Evolutionary conservation across 805 yeast species (phyloP).

Genomic region (Tanozyma kutaoensis): DNA sequence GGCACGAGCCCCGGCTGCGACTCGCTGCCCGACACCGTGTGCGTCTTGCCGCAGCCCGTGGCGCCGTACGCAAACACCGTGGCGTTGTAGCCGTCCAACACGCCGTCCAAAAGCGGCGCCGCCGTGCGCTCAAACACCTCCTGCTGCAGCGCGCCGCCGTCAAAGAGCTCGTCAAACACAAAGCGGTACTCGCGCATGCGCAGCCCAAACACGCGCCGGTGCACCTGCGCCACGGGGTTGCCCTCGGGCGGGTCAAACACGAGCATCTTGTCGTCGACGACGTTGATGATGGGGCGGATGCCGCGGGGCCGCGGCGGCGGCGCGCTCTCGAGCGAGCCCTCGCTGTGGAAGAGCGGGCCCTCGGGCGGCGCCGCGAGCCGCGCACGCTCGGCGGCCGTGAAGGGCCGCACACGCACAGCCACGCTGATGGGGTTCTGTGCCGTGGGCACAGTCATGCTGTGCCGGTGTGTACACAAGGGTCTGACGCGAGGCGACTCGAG

Average conservation of each 20-base stretch:
- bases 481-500: too few relatives aligned
- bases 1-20: conserved; percentile 57
- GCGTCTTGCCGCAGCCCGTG: conserved; percentile 96
- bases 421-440: conserved; percentile 66
- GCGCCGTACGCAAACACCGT: conserved; percentile 96
- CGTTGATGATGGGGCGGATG: conserved; percentile 57
- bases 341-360: conserved; percentile 34
- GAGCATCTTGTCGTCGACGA: conserved; percentile 76
- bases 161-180: conserved; percentile 73
- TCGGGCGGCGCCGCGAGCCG: conserved; percentile 29
- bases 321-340: conserved; percentile 32
- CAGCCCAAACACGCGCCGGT: conserved; percentile 25
- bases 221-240: conserved; percentile 45
- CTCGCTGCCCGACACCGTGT: conserved; percentile 70
- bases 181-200: conserved; percentile 58
- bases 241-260: conserved; percentile 76
- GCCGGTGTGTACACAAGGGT: too few relatives aligned
- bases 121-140: conserved; percentile 60
- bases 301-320: conserved; percentile 25
- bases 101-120: conserved; percentile 55
- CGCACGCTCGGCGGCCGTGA: conserved; percentile 44
- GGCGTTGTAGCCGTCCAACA: conserved; percentile 77
- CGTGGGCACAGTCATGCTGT: too few relatives aligned
- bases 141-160: conserved; percentile 46
- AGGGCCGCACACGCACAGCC: conserved; percentile 77